Conservation (phyloP, 75 land plant species). For the Selaginella tamariscina region DNA sequence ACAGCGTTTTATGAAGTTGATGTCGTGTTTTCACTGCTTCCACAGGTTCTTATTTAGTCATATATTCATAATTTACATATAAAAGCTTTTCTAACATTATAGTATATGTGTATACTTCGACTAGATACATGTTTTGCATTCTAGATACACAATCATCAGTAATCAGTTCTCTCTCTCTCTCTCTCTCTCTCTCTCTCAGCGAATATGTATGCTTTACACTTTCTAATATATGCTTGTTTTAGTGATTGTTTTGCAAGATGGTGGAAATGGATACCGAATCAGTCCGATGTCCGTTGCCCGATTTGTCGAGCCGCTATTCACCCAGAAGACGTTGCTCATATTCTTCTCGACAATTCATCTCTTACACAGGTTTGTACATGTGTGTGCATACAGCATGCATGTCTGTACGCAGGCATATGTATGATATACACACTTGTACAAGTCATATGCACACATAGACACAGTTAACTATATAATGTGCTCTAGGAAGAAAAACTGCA, state of each 20-base stretch:
- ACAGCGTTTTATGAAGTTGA: constrained; percentile 68
- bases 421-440: too few relatives aligned
- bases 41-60: constrained; percentile 37
- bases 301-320: constrained; percentile 53
- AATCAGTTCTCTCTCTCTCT: neutral
- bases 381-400: too few relatives aligned
- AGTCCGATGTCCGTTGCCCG: constrained; percentile 33
- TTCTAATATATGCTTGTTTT: neutral
- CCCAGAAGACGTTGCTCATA: constrained; percentile 50
- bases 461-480: too few relatives aligned
- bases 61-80: neutral
- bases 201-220: neutral
- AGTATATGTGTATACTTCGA: neutral
- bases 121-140: neutral
- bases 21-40: constrained; percentile 88
- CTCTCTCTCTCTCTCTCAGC: neutral
- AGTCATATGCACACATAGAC: too few relatives aligned
- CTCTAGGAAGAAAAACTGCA: too few relatives aligned
- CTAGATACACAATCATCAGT: neutral
- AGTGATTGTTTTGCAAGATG: constrained; percentile 74
- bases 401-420: too few relatives aligned
- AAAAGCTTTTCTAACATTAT: neutral
- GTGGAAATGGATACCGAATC: constrained; percentile 56
- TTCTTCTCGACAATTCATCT: too few relatives aligned
- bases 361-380: too few relatives aligned